Evolutionary conservation across 306 rosid genomes (phyloP), one percentile per base, ranked within the genome.

Genomic region (Macrotyloma uniflorum): DNA sequence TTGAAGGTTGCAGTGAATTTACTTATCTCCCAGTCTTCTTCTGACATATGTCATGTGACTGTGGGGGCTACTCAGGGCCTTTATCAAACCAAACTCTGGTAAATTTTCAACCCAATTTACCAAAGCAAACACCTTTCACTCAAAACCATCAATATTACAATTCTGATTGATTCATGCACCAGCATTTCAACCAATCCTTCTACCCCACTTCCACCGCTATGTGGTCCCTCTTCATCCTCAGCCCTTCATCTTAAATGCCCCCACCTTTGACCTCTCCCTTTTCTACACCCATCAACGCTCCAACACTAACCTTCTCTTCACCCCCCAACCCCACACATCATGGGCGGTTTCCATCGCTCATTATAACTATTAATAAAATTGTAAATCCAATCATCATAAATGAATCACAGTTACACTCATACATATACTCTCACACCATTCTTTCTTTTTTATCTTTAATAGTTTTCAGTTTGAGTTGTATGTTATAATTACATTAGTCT

Each of bases 31-130:
- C 67, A 32, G 50, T 33, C 8, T 7, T 43, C 12, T 22, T 85
- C 98, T 88, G 98, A 91, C 98, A 88, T 33, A 83, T 82, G 49
- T 84, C 93, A 93, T 90, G 93, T 93, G 97, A 80, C 1, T 24
- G 86, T 87, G 85, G 97, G 96, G 92, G 15, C 82, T 68, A 85
- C 83, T 18, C 8, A 9, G 26, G 22, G 26, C 26, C 50, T 33
- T 76, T 80, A 77, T 64, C 64, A 67, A 47, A 10, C 13, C 32
- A 23, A 72, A 86, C 73, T n/a, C n/a, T 49, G 75, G 87, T 85
- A 76, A 86, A 76, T 9, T 32, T 78, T 84, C 19, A 46, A 49
- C 28, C 8, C 7, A 42, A 65, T 4, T 40, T 40, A 69, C 69
- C 79, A 75, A 83, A 83, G 80, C 88, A 81, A 76, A 46, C 18